These are phyloP conservation scores for carrot (Daucus carota) DNA, from an alignment of 129 eudicot species.

Conservation along the genomic window DH1_v3.0 NC_030381.2:34421501-34422000, in stretches of 20 bases:
- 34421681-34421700: no score
- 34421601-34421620: neutral
- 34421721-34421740: neutral
- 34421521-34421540: neutral
- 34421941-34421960: constrained; percentile 77
- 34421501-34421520: neutral
- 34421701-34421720: no score
- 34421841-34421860: constrained; percentile 77
- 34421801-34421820: constrained; percentile 54
- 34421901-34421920: constrained; percentile 42
- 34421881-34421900: constrained; percentile 71
- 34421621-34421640: neutral
- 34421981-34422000: constrained; percentile 47
- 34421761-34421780: constrained; percentile 1
- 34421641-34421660: no score
- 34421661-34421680: no score
- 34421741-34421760: neutral
- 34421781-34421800: constrained; percentile 9
- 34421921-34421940: constrained; percentile 80
- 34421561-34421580: neutral
- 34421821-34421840: constrained; percentile 64
- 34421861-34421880: constrained; percentile 76
- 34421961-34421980: constrained; percentile 58
- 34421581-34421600: neutral
- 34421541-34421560: neutral